These are phyloP conservation scores for Chrysopogon serrulatus DNA, from an alignment of 176 grass and related monocot genomes.

Conservation along the genomic window DNA sequence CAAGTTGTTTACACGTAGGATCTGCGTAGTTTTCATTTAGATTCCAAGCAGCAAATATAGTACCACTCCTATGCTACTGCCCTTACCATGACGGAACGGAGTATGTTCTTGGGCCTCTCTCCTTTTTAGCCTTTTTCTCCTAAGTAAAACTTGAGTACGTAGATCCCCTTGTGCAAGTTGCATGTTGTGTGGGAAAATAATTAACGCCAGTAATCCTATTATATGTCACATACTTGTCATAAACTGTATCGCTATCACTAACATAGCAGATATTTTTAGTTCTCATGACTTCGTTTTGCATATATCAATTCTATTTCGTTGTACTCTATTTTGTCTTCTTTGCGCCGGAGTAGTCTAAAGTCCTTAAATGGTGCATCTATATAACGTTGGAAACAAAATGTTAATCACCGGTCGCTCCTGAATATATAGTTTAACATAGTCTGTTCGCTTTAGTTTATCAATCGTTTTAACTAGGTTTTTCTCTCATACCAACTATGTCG, in stretches of 20 bases:
- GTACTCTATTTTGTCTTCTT: too few species aligned
- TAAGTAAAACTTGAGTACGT: background rate
- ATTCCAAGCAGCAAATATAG: background rate
- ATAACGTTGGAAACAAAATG: background rate
- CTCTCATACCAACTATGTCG: too few species aligned
- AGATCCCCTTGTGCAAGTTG: slow-evolving; percentile 24
- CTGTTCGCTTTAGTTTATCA: too few species aligned
- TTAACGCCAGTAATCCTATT: background rate
- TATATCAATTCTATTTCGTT: too few species aligned
- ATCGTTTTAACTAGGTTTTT: too few species aligned
- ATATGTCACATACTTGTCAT: slow-evolving; percentile 20
- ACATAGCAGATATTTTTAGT: background rate
- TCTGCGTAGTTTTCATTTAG: slow-evolving; percentile 54
- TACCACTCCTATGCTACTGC: background rate
- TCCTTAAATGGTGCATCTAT: background rate
- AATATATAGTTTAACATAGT: background rate
- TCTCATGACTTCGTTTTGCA: background rate
- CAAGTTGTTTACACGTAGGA: slow-evolving; percentile 26
- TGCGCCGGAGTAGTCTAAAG: background rate
- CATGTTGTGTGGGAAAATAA: slow-evolving; percentile 7
- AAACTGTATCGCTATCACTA: slow-evolving; percentile 9
- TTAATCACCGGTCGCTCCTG: background rate
- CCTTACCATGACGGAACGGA: background rate
- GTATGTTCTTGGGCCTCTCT: slow-evolving; percentile 18
- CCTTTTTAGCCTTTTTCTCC: background rate